These are phyloP conservation scores for Cymbopogon flexuosus DNA, from an alignment of 202 grass and related monocot species.

Conservation along the genomic window DNA sequence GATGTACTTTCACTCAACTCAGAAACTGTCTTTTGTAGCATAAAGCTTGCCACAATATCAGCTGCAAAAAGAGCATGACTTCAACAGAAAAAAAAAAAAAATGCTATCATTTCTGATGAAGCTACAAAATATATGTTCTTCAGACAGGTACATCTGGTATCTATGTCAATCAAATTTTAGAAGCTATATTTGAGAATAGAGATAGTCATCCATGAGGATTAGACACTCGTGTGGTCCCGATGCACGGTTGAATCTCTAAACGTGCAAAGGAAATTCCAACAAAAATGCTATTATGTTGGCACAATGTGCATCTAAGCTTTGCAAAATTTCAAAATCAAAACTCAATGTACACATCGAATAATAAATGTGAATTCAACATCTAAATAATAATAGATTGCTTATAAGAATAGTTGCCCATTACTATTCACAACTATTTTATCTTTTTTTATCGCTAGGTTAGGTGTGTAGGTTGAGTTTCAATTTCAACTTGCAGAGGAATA, in stretches of 20 bases:
- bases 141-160: background rate
- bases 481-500: background rate
- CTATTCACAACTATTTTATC: background rate
- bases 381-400: too few species aligned
- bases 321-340: background rate
- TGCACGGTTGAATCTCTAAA: background rate
- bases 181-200: background rate
- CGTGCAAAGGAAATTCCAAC: background rate
- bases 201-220: background rate
- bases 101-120: background rate
- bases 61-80: slow-evolving; percentile 50
- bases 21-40: slow-evolving; percentile 56
- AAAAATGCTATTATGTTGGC: background rate
- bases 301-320: background rate
- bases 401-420: background rate
- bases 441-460: background rate
- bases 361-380: background rate
- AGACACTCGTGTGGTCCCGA: background rate
- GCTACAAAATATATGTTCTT: background rate
- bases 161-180: background rate
- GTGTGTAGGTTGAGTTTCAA: background rate
- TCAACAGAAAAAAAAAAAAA: background rate
- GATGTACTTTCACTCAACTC: slow-evolving; percentile 53
- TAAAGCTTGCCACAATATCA: slow-evolving; percentile 75
- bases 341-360: background rate